These are phyloP conservation scores for Hebeloma cylindrosporum DNA, from an alignment of 768 basidiomycete species.

Conservation along the genomic window DNA sequence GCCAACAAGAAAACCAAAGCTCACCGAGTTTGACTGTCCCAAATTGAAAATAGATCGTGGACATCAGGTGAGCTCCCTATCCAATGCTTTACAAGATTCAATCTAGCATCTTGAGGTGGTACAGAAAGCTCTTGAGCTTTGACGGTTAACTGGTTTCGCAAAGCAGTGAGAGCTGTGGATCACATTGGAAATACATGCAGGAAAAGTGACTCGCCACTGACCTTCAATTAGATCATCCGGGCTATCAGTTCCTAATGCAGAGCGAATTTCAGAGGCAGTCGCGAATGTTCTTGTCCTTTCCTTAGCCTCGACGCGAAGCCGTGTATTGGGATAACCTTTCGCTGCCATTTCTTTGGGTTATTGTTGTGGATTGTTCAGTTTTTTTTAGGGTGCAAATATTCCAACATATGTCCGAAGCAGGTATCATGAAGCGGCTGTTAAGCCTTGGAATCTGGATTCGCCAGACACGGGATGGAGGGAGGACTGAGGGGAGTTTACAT, in stretches of 20 bases:
- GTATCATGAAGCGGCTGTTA: too few species aligned
- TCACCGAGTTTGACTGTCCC: slow-evolving; percentile 52
- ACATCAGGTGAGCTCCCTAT: slow-evolving; percentile 55
- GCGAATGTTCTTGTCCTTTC: slow-evolving; percentile 21
- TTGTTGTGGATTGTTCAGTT: too few species aligned
- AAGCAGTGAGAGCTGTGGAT: slow-evolving; percentile 42
- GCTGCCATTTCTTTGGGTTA: slow-evolving; percentile 10
- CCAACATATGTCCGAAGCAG: too few species aligned
- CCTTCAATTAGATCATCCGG: slow-evolving; percentile 33
- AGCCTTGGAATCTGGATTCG: too few species aligned
- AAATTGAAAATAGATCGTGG: slow-evolving; percentile 60
- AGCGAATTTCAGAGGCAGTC: slow-evolving; percentile 33
- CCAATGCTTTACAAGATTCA: slow-evolving; percentile 63
- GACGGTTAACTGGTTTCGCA: slow-evolving; percentile 65
- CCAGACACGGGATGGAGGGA: too few species aligned
- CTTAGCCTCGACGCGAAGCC: slow-evolving; percentile 15
- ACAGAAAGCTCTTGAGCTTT: slow-evolving; percentile 48
- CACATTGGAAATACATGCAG: slow-evolving; percentile 10
- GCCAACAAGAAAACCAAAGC: not conserved
- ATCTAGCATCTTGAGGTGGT: slow-evolving; percentile 55
- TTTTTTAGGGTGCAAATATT: too few species aligned
- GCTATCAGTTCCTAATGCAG: slow-evolving; percentile 32
- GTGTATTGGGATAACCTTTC: slow-evolving; percentile 18
- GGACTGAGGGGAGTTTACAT: too few species aligned
- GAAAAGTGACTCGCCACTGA: slow-evolving; percentile 12